A percentile compares a stretch with the other conserved stretches of the same genome.
Conservation (phyloP, 2,329 filamentous ascomycete species). For the Colletotrichum gigasporum region DNA sequence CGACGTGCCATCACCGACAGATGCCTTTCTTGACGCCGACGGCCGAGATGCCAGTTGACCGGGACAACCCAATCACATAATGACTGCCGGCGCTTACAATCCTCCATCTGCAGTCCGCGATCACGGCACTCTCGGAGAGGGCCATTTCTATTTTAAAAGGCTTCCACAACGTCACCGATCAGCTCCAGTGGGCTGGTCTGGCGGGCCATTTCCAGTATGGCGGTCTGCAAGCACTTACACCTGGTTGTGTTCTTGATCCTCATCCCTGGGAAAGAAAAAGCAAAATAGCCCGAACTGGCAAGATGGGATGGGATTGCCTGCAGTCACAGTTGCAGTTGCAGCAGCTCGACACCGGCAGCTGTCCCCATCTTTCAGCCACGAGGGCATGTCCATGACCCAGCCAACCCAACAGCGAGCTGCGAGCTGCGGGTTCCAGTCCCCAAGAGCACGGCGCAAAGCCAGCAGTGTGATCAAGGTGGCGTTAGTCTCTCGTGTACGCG, state of each 20-base stretch:
- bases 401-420: constrained; percentile 11
- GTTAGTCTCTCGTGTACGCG: constrained; percentile 45
- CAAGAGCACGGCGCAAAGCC: constrained; percentile 6
- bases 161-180: background rate
- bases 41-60: constrained; percentile 1
- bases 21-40: background rate
- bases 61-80: constrained; percentile 2
- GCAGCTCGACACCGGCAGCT: constrained; percentile 9
- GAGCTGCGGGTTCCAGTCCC: constrained; percentile 8
- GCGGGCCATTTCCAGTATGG: constrained; percentile 15
- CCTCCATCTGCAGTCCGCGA: constrained; percentile 9
- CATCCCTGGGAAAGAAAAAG: background rate
- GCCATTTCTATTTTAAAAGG: constrained; percentile 24
- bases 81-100: constrained; percentile 12
- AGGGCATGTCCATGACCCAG: background rate
- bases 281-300: constrained; percentile 7
- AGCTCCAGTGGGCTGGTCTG: constrained; percentile 10
- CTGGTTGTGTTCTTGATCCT: background rate
- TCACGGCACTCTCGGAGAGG: constrained; percentile 1
- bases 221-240: constrained; percentile 30
- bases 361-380: constrained; percentile 13
- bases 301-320: constrained; percentile 13
- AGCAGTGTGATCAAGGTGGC: constrained; percentile 22
- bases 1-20: background rate
- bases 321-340: constrained; percentile 11